Evolutionary conservation across 805 yeast genomes (phyloP), one percentile per base, ranked within the genome.

Genomic region (Zygosaccharomyces bisporus): DNA sequence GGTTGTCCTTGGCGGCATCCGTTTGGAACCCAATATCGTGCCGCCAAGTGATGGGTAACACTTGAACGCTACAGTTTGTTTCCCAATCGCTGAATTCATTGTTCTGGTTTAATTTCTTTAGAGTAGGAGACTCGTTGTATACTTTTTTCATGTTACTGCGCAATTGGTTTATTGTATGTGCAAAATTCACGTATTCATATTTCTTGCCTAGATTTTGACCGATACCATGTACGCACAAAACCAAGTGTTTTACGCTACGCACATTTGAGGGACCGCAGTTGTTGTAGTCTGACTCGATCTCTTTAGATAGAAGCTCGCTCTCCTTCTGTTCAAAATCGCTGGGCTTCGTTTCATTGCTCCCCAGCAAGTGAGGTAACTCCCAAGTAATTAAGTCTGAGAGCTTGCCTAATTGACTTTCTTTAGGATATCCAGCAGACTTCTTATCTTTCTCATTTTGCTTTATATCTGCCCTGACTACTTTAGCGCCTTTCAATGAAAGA

Each of bases 161-260:
- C 50, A 90, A 63, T 24, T 75, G 72, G 55, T 84, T 86, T 25
- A 88, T 77, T 29, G 89, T 89, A 59, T 89, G 95, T 6, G 88
- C 81, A 68, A 91, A 93, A 63, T 87, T 87, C 19, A 91, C 83
- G 41, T 83, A 80, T 54, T 89, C 90, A 57, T 83, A 80, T 56
- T 78, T 78, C 36, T 80, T 72, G 1, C 96, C 95, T 41, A 93
- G 68, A 13, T 81, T 77, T 64, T 91, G 99, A 1, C 98, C 99
- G 48, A 91, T 86, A 0, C 99, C 99, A 67, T 91, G 99, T 21
- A 91, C 77, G 58, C 96, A 88, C n/a, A 91, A 69, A 1, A 90
- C 78, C 50, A 91, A 67, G 61, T 75, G 78, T 38, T 72, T 72
- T 18, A 75, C 67, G n/a, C 70, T 65, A 39, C 79, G 60, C 8